Base-by-base conservation (phyloP, 768 basidiomycete genomes). In the Hypsizygus marmoreus region DNA sequence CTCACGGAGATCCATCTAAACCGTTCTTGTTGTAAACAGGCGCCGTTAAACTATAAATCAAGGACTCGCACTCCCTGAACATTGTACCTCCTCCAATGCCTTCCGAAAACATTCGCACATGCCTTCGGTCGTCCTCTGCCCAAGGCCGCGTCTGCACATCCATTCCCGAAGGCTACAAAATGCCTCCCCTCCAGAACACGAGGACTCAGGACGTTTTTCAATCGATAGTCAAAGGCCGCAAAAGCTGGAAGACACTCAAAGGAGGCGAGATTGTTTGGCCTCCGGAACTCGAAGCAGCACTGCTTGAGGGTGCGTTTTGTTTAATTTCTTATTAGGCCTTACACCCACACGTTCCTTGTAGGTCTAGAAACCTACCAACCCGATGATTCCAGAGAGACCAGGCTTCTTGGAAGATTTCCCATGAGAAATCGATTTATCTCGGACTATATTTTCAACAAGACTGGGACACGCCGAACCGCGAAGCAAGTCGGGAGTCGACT, bases 401-500 rank as follows among this genome's bases (percentile, higher is more conserved):
- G 84, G 43, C 77, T 84, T 13, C 76, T 89, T 3, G 86, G 86
- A 17, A 78, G 88, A 40, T 88, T 85, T 59, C 88, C 88, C 28
- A 80, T 86, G 75, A 75, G 88, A 46, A 90, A 90, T 65, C 77
- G 83, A 36, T 90, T 88, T 65, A 86, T 89, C 51, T 86, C 87
- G 40, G 84, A 90, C 53, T 82, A 85, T 66, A 88, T 90, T 59
- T 80, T 72, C 59, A 71, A 73, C 26, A 77, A 75, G 51, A 90
- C 88, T 0, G 85, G 87, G 17, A 81, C 84, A 61, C 72, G 75
- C 49, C 76, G 88, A 48, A 84, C 84, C 6, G 79, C 87, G 17
- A 89, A 89, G 62, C 87, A 89, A 64, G 87, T 90, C 36, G 87
- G 88, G 46, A 87, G 84, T 58, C 84, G 88, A 44, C 70, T 90